Conservation (phyloP, 148 eudicot species). For the Chenopodium berlandieri region DNA sequence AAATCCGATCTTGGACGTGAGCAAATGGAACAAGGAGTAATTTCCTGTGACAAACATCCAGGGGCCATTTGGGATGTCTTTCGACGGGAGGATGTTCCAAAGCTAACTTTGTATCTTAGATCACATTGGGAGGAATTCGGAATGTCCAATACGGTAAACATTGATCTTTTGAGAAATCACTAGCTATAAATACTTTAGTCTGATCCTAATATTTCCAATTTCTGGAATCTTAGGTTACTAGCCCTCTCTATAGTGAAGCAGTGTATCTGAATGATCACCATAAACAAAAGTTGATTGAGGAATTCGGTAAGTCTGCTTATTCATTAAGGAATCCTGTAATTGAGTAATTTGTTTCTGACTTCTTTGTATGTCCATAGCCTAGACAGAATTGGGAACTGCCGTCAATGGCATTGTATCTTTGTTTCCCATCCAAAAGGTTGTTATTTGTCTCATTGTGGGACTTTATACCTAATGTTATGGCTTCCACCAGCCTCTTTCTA, state of each 20-base stretch:
- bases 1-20: constrained; percentile 37
- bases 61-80: constrained; percentile 94
- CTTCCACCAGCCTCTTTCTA: background rate
- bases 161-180: constrained; percentile 26
- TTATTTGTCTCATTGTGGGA: background rate
- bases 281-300: constrained; percentile 71
- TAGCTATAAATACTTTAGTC: constrained; percentile 13
- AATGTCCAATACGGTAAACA: constrained; percentile 27
- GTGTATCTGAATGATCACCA: constrained; percentile 63
- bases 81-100: constrained; percentile 76
- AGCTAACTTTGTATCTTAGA: constrained; percentile 58
- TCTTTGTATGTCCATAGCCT: constrained; percentile 4
- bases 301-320: constrained; percentile 56
- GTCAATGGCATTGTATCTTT: background rate
- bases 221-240: constrained; percentile 47
- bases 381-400: background rate
- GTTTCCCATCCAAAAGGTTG: background rate
- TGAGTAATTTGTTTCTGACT: constrained; percentile 8
- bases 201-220: constrained; percentile 24
- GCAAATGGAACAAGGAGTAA: constrained; percentile 25
- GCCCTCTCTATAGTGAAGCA: constrained; percentile 50
- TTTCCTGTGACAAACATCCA: constrained; percentile 31
- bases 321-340: constrained; percentile 7
- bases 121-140: constrained; percentile 53
- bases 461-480: background rate